Evolutionary conservation across 176 grass and related monocot genomes (phyloP).

Genomic region (Dactylis glomerata): DNA sequence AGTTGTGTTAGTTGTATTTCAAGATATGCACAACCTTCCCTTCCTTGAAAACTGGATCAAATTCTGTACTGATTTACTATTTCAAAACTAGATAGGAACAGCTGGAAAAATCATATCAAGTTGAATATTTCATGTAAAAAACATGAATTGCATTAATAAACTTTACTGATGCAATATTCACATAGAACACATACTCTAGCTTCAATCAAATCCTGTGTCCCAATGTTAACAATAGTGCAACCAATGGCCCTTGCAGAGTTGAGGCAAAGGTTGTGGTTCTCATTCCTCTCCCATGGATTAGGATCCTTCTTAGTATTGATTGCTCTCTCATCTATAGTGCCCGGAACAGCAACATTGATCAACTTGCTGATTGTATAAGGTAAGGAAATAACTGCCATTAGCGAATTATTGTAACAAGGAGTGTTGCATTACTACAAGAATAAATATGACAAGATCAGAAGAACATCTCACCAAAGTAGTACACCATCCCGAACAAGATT

Average conservation of each 20-base stretch:
- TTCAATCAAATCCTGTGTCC: conserved; percentile 97
- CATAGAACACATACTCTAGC: conserved; percentile 63
- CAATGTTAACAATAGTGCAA: conserved; percentile 97
- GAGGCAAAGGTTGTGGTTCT: conserved; percentile 96
- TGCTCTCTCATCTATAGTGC: conserved; percentile 96
- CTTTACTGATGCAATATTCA: neutral
- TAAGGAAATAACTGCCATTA: conserved; percentile 14
- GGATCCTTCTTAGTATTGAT: conserved; percentile 85
- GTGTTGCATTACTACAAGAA: neutral
- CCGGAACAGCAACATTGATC: conserved; percentile 94
- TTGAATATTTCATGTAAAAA: neutral
- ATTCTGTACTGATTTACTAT: neutral
- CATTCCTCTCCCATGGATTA: conserved; percentile 97
- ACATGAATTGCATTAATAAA: neutral
- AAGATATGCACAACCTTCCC: neutral
- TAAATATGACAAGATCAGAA: neutral
- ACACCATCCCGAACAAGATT: conserved; percentile 85
- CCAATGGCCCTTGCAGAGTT: conserved; percentile 99
- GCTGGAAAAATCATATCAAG: neutral
- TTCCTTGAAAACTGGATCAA: neutral
- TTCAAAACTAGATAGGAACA: conserved; percentile 13
- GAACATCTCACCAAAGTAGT: conserved; percentile 74
- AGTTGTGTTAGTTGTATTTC: neutral
- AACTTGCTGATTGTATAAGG: conserved; percentile 64
- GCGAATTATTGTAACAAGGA: neutral